Evolutionary conservation across 2,329 filamentous ascomycete species (phyloP).

Genomic region (Trichoderma citrinoviride): DNA sequence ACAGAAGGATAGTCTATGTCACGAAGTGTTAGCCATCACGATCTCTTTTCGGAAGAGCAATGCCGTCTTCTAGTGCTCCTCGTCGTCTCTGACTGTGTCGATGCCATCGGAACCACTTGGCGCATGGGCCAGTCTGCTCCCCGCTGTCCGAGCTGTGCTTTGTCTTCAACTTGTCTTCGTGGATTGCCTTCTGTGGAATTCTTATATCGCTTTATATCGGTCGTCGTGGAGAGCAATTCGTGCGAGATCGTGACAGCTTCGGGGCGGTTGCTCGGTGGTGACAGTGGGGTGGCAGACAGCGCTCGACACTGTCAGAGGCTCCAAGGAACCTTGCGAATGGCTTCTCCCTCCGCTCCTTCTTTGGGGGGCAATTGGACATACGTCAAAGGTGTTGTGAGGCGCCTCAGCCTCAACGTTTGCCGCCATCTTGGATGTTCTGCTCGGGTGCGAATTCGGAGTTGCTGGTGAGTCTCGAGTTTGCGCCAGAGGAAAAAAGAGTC

Average conservation of each 20-base stretch:
- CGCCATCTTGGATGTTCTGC: slow-evolving; percentile 3
- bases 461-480: slow-evolving; percentile 9
- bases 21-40: not conserved
- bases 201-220: not conserved
- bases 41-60: not conserved
- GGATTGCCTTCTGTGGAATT: not conserved
- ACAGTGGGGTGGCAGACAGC: not conserved
- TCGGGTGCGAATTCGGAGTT: not conserved
- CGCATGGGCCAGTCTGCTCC: not conserved
- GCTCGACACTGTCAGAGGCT: not conserved
- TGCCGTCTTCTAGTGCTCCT: not conserved
- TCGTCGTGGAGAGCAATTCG: not conserved
- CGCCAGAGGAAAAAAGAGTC: not conserved
- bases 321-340: not conserved
- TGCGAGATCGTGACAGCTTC: not conserved
- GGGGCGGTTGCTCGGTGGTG: not conserved
- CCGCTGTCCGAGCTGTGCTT: not conserved
- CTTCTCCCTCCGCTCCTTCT: not conserved
- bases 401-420: slow-evolving; percentile 20
- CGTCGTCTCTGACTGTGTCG: not conserved
- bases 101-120: not conserved
- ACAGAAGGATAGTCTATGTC: slow-evolving; percentile 60
- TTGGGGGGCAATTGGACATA: not conserved
- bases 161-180: not conserved
- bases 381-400: slow-evolving; percentile 24